Conservation (phyloP, 805 yeast genomes). For the Candida railenensis region DNA sequence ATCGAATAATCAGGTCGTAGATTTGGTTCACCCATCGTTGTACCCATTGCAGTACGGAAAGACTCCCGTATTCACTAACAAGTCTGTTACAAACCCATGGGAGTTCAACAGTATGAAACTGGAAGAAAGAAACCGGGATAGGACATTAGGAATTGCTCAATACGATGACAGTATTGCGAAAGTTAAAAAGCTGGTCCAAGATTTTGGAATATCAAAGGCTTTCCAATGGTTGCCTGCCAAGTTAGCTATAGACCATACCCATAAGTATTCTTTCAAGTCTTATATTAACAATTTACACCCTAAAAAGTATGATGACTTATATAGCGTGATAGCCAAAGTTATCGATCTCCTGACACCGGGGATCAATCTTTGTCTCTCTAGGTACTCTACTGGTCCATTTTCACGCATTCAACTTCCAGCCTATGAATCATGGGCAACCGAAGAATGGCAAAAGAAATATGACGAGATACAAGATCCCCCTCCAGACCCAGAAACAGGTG, state of each 20-base stretch:
- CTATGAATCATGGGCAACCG: constrained; percentile 13
- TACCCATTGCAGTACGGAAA: constrained; percentile 31
- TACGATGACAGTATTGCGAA: constrained; percentile 9
- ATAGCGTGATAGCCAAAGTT: constrained; percentile 15
- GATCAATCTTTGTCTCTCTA: constrained; percentile 24
- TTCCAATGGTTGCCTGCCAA: constrained; percentile 41
- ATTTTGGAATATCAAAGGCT: constrained; percentile 18
- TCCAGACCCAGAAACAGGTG: constrained; percentile 1
- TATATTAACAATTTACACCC: constrained; percentile 45
- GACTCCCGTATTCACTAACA: constrained; percentile 16
- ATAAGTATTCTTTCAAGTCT: constrained; percentile 21
- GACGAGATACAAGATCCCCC: constrained; percentile 4
- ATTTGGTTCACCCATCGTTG: constrained; percentile 42
- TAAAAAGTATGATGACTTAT: constrained; percentile 18
- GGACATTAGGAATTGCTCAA: constrained; percentile 7
- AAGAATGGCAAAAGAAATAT: constrained; percentile 11
- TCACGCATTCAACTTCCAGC: constrained; percentile 15
- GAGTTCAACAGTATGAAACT: not conserved
- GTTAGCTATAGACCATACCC: constrained; percentile 5
- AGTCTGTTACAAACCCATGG: not conserved
- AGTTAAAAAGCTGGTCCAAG: constrained; percentile 12
- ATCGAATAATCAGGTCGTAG: constrained; percentile 33
- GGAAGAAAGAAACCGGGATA: not conserved
- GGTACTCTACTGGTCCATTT: constrained; percentile 17
- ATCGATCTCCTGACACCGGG: constrained; percentile 32